Evolutionary conservation across 805 yeast genomes (phyloP).

Genomic region (Starmerella apis): DNA sequence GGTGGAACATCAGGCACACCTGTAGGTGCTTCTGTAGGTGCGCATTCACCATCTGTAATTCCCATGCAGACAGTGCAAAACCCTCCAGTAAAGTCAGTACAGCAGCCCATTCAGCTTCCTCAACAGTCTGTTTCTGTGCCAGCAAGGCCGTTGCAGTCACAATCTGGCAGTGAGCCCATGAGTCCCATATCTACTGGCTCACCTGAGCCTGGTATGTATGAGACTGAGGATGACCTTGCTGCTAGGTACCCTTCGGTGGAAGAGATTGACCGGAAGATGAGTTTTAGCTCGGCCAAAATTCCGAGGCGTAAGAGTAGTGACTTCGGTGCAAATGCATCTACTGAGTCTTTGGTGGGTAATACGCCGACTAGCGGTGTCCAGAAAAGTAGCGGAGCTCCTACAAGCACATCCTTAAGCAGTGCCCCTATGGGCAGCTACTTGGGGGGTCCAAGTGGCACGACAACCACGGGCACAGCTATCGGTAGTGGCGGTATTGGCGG

Average conservation of each 20-base stretch:
- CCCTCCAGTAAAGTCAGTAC: conserved; percentile 7
- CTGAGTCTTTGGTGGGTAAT: not conserved
- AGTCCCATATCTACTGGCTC: conserved; percentile 7
- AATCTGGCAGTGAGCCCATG: not conserved
- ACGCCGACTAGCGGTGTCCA: not conserved
- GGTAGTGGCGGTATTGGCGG: not conserved
- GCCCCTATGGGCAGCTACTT: no score
- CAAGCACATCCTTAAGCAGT: no score
- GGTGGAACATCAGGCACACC: no score
- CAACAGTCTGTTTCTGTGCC: not conserved
- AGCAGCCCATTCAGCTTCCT: conserved; percentile 3
- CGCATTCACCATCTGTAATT: conserved; percentile 1
- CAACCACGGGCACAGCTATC: not conserved
- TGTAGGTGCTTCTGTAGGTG: not conserved
- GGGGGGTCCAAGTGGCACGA: not conserved
- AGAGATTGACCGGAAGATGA: conserved; percentile 24
- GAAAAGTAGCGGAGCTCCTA: no score
- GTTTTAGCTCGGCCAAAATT: conserved; percentile 1
- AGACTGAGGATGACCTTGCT: conserved; percentile 22
- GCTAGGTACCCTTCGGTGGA: conserved; percentile 31
- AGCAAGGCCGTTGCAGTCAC: not conserved
- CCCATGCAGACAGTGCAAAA: conserved; percentile 10
- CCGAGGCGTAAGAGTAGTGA: not conserved
- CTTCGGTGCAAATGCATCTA: not conserved
- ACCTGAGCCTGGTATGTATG: not conserved